A percentile compares a stretch with the other conserved stretches of the same genome.
Evolutionary conservation across 192 early-diverging fungal species (phyloP).

Genomic region (Linnemannia exigua): DNA sequence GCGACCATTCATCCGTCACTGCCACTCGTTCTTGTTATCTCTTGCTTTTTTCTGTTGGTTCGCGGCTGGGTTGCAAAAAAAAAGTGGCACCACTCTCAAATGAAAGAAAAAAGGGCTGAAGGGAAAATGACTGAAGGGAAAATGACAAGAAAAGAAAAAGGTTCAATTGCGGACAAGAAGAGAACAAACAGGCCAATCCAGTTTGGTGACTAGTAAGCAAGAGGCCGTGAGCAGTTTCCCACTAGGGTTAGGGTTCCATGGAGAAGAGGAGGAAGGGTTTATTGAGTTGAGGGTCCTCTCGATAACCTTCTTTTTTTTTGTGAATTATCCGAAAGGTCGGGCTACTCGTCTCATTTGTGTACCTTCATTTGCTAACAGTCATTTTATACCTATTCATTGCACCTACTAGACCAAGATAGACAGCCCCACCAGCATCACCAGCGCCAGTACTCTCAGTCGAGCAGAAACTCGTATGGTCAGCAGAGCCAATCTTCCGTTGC

Average conservation of each 20-base stretch:
- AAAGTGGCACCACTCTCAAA: not conserved
- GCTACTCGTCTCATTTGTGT: too few relatives aligned
- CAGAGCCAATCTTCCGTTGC: conserved; percentile 26
- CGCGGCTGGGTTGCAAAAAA: conserved; percentile 7
- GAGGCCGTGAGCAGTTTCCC: not conserved
- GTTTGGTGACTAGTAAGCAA: not conserved
- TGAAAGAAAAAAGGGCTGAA: not conserved
- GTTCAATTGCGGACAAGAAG: not conserved
- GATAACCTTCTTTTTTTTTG: not conserved
- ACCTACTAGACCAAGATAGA: conserved; percentile 30
- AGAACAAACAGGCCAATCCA: not conserved
- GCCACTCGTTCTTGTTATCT: not conserved
- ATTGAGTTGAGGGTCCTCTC: not conserved
- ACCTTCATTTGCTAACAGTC: not conserved
- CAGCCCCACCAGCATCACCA: conserved; percentile 33
- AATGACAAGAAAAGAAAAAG: not conserved
- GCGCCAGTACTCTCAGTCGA: conserved; percentile 24
- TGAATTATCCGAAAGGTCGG: conserved; percentile 7
- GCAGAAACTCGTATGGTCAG: conserved; percentile 18
- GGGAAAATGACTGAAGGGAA: not conserved
- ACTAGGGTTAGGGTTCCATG: not conserved
- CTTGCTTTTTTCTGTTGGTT: not conserved
- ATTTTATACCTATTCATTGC: not conserved
- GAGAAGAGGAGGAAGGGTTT: not conserved
- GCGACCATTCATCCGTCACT: not conserved